Conservation (phyloP, 2,329 filamentous ascomycete genomes). For the Monilinia fructigena region DNA sequence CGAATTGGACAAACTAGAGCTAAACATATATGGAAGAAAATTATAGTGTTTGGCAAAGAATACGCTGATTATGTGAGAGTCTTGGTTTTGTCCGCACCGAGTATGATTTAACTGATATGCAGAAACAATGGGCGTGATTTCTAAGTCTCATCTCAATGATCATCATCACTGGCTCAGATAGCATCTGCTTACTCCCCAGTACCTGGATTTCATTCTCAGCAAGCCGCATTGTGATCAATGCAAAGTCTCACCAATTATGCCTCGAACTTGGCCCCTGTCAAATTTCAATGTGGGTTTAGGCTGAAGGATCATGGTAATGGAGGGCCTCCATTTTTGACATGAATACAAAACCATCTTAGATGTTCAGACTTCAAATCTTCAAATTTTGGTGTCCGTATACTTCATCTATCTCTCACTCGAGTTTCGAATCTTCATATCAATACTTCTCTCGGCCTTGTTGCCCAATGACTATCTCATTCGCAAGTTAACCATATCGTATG, state of each 20-base stretch:
- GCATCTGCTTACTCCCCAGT: not conserved
- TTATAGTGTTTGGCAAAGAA: not conserved
- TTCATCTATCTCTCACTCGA: not conserved
- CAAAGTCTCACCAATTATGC: not conserved
- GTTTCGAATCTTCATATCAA: not conserved
- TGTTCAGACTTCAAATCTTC: constrained; percentile 4
- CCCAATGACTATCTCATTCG: not conserved
- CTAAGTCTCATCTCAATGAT: not conserved
- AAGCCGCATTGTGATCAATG: not conserved
- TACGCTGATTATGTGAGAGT: not conserved
- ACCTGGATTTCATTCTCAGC: not conserved
- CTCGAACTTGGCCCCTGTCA: not conserved
- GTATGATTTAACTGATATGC: not conserved
- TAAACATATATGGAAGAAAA: not conserved
- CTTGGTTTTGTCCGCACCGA: not conserved
- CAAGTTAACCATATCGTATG: constrained; percentile 5
- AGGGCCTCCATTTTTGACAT: constrained; percentile 6
- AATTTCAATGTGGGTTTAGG: not conserved
- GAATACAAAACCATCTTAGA: constrained; percentile 12
- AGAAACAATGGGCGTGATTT: not conserved
- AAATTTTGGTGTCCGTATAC: not conserved
- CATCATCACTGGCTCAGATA: not conserved
- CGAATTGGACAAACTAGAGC: too few relatives aligned
- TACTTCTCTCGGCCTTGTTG: not conserved
- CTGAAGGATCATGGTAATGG: constrained; percentile 3